Evolutionary conservation across 352 stramenopile genomes (phyloP), one percentile per base, ranked within the genome.

Genomic region (Saprolegnia diclina): DNA sequence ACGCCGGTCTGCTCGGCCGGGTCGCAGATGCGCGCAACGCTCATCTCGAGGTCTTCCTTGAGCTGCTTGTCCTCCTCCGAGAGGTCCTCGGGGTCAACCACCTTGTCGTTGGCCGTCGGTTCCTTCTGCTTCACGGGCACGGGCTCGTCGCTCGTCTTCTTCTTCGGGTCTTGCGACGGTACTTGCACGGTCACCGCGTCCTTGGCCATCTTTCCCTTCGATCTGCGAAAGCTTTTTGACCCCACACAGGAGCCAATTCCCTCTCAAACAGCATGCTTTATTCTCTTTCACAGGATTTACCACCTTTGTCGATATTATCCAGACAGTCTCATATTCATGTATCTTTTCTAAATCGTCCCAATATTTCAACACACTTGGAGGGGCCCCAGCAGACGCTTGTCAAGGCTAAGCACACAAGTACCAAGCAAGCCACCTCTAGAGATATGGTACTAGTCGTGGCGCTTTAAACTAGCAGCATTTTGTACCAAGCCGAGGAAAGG

Each of bases 21-120:
- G 52, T 96, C 89, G 56, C 80, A 88, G 35, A 96, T 74, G 24
- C 87, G 77, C 56, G 73, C 77, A 22, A 98, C 91, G 10, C 92
- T 88, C 19, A 90, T 79, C 21, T 97, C 85, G n/a, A 98, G 79
- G 55, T 95, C 88, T 24, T 98, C 91, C 72, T 98, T 97, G 14
- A 98, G 82, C 69, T 91, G 88, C 69, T 90, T 82, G 71, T 98
- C 94, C 72, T 98, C 93, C 24, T 94, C 85, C 56, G 88, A 96
- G 84, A 71, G 42, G 9, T 71, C 65, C 37, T 71, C 65, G 13
- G 65, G 54, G 11, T 71, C 65, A 19, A 37, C 57, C 13, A 24
- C 52, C 52, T 59, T 59, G 26, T 66, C 54, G 29, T 50, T 35
- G 18, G 18, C 50, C 18, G 50, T 55, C n/a, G 3, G 9, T 32